Evolutionary conservation across 2,329 filamentous ascomycete genomes (phyloP), one percentile per base, ranked within the genome.

Genomic region (Verticillium klebahnii): DNA sequence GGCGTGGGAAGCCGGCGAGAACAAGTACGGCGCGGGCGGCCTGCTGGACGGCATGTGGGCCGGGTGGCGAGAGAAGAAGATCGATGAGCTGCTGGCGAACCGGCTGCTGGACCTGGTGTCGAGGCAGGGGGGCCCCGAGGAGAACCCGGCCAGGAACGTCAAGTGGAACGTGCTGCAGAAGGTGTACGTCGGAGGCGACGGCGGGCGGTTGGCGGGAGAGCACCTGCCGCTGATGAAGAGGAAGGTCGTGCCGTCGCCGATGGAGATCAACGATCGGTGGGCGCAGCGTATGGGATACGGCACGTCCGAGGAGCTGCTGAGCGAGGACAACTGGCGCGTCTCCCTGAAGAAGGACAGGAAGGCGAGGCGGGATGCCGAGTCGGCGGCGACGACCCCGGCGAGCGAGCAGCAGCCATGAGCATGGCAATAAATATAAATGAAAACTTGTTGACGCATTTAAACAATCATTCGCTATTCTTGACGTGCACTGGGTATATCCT

Each of bases 1-100:
- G 94, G 74, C 93, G 0, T 91, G 93, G 74, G 82, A 90, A 1
- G 91, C 90, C 54, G 90, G 94, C 65, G 84, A 88, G 45, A 73
- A 82, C 66, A 89, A 89, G 72, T 89, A 87, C 69, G 89, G 89
- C 1, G 73, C 82, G 59, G 80, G 83, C 65, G 87, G 89, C 32
- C 78, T 94, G 39, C 82, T 93, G 66, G 89, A 92, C 67, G 84
- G 88, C 62, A 73, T 96, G 57, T 99, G 95, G 95, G 81, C 84
- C 64, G 78, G 87, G 25, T 99, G 95, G 94, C 85, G 91, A 63
- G 85, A 88, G 70, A 82, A 85, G 60, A 97, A 97, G 80, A 91
- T 98, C 67, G 93, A 98, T 70, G 95, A 98, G 80, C 79, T 96
- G 59, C 80, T 99, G 61, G 87, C 92, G 0, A 88, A 85, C 63